These are phyloP conservation scores for Diatrype stigma DNA, from an alignment of 2,329 filamentous ascomycete genomes.

Conservation along the genomic window DNA sequence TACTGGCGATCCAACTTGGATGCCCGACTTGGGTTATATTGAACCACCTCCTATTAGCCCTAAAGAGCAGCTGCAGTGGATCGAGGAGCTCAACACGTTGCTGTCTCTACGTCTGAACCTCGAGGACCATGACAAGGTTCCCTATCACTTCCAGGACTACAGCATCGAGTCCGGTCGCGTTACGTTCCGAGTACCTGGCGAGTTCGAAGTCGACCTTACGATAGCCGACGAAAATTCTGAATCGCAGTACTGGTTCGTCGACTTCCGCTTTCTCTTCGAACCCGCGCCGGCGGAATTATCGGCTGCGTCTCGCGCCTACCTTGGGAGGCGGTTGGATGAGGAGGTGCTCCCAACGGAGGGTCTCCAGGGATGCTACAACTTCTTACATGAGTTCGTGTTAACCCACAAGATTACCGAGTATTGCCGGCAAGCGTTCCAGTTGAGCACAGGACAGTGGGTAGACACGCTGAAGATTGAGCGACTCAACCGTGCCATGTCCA, in stretches of 20 bases:
- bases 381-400: constrained; percentile 81
- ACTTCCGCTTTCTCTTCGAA: constrained; percentile 78
- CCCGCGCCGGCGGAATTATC: constrained; percentile 62
- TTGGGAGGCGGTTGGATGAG: constrained; percentile 71
- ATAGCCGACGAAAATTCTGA: constrained; percentile 80
- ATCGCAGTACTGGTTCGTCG: constrained; percentile 90
- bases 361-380: constrained; percentile 75
- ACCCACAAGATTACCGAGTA: constrained; percentile 88
- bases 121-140: constrained; percentile 73
- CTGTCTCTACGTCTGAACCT: constrained; percentile 80
- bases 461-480: constrained; percentile 73
- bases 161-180: constrained; percentile 79
- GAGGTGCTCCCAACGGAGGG: constrained; percentile 65
- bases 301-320: constrained; percentile 56
- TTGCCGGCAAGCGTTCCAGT: constrained; percentile 67
- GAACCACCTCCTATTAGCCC: constrained; percentile 66
- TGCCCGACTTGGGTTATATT: constrained; percentile 81
- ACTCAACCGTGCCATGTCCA: constrained; percentile 73
- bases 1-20: constrained; percentile 70
- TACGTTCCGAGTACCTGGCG: constrained; percentile 76
- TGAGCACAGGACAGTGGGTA: constrained; percentile 71
- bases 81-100: constrained; percentile 78
- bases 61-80: constrained; percentile 66
- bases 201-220: constrained; percentile 91
- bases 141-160: constrained; percentile 72